Evolutionary conservation across 306 rosid species (phyloP).

Genomic region (Pterocarpus santalinus): DNA sequence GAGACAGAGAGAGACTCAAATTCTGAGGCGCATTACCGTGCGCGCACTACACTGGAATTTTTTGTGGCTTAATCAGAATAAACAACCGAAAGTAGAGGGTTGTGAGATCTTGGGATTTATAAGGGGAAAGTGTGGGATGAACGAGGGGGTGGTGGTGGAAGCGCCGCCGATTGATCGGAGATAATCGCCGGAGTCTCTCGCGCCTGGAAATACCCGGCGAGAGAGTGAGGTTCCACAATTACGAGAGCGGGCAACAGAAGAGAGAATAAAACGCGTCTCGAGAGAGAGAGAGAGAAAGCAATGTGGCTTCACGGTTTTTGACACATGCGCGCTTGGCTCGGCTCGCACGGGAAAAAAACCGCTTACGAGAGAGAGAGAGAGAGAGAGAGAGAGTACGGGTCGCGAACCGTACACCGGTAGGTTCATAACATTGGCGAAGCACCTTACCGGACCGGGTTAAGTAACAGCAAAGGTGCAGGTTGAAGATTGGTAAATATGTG

Average conservation of each 20-base stretch:
- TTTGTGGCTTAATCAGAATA: background rate
- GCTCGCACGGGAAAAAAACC: slow-evolving; percentile 6
- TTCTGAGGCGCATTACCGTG: too few relatives aligned
- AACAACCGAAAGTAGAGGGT: background rate
- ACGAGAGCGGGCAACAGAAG: slow-evolving; percentile 1
- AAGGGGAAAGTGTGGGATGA: too few relatives aligned
- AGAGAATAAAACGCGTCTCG: slow-evolving; percentile 32
- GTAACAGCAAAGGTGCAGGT: background rate
- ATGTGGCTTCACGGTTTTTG: slow-evolving; percentile 40
- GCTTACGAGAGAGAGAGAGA: slow-evolving; percentile 21
- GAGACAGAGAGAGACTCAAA: background rate
- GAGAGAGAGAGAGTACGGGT: background rate
- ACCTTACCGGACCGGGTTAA: slow-evolving; percentile 40
- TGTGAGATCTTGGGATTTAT: background rate
- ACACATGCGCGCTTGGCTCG: slow-evolving; percentile 43
- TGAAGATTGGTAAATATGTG: too few relatives aligned
- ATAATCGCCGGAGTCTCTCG: slow-evolving; percentile 42
- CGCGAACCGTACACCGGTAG: slow-evolving; percentile 50
- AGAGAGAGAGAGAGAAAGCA: slow-evolving; percentile 27
- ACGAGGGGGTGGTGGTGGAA: background rate
- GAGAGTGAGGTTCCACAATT: slow-evolving; percentile 31
- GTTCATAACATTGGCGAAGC: slow-evolving; percentile 3
- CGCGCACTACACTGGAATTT: too few relatives aligned
- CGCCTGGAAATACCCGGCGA: slow-evolving; percentile 34
- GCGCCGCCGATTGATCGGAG: slow-evolving; percentile 18